These are phyloP conservation scores for Nannizzia gypsea DNA, from an alignment of 2,329 filamentous ascomycete species.

Conservation along the genomic window DNA sequence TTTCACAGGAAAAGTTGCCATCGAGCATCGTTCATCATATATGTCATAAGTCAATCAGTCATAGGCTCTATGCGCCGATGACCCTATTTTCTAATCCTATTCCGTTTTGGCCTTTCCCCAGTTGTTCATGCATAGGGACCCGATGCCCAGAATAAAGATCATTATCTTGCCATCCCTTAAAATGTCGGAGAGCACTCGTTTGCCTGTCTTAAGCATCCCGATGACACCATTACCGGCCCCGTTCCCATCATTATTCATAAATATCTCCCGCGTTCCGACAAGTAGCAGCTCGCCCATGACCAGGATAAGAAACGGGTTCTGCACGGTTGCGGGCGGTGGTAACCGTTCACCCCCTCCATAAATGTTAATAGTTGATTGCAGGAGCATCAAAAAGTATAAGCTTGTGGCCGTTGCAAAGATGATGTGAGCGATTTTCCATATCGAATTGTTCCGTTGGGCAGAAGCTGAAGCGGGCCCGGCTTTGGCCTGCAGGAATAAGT, in stretches of 20 bases:
- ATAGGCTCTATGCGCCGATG: not conserved
- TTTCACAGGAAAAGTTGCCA: not conserved
- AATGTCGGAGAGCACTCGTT: conserved; percentile 20
- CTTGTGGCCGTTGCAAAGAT: conserved; percentile 47
- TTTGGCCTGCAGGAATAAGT: conserved; percentile 26
- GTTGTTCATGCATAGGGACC: conserved; percentile 27
- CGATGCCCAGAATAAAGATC: conserved; percentile 35
- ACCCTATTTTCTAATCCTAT: not conserved
- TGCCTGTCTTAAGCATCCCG: conserved; percentile 20
- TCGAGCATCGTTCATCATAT: not conserved
- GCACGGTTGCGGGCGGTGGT: conserved; percentile 34
- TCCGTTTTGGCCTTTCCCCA: conserved; percentile 1
- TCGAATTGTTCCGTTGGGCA: conserved; percentile 24
- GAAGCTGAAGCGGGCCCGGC: conserved; percentile 28
- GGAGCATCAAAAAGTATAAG: conserved; percentile 38
- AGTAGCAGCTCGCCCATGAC: conserved; percentile 37
- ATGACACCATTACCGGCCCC: conserved; percentile 17
- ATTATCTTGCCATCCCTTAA: conserved; percentile 35
- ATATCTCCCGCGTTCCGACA: conserved; percentile 24
- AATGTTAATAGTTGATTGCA: conserved; percentile 24
- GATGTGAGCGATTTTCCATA: conserved; percentile 49
- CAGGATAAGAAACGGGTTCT: conserved; percentile 37
- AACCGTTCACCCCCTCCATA: conserved; percentile 19
- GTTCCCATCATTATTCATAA: conserved; percentile 3
- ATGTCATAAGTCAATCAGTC: not conserved